Evolutionary conservation across 2,329 filamentous ascomycete genomes (phyloP).

Genomic region (Calonectria pauciramosa): DNA sequence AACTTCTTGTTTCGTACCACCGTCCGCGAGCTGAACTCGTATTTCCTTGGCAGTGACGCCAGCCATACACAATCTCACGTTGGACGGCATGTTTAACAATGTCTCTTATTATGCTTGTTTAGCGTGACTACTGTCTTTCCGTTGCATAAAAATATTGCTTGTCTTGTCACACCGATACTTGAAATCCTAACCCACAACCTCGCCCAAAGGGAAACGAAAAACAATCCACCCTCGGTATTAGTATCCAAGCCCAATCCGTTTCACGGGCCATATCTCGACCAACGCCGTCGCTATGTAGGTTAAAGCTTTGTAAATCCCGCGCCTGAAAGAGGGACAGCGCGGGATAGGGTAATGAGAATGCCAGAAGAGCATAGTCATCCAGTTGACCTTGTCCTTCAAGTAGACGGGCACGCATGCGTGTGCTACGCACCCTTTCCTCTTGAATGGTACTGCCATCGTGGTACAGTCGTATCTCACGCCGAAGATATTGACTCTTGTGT

Average conservation of each 20-base stretch:
- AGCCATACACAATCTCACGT: background rate
- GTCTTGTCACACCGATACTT: conserved; percentile 1
- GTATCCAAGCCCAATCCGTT: conserved; percentile 3
- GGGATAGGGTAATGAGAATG: background rate
- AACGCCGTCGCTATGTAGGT: conserved; percentile 45
- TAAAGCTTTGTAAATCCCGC: conserved; percentile 8
- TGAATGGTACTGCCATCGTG: background rate
- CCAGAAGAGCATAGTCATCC: background rate
- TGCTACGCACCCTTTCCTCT: background rate
- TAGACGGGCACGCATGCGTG: background rate
- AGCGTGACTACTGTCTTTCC: background rate
- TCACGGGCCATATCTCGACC: conserved; percentile 1
- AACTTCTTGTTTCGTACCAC: background rate
- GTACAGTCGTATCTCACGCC: background rate
- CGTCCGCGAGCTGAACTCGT: background rate
- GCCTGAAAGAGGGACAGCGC: background rate
- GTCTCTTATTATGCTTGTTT: conserved; percentile 2
- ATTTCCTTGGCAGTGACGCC: background rate
- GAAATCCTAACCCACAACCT: background rate
- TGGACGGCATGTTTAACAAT: background rate
- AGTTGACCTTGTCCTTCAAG: background rate
- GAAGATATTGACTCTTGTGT: background rate
- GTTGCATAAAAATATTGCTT: background rate
- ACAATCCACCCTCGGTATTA: conserved; percentile 1
- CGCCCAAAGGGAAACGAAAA: conserved; percentile 1